Conservation (phyloP, 2,329 filamentous ascomycete species). For the Domatiomyces catenatus region DNA sequence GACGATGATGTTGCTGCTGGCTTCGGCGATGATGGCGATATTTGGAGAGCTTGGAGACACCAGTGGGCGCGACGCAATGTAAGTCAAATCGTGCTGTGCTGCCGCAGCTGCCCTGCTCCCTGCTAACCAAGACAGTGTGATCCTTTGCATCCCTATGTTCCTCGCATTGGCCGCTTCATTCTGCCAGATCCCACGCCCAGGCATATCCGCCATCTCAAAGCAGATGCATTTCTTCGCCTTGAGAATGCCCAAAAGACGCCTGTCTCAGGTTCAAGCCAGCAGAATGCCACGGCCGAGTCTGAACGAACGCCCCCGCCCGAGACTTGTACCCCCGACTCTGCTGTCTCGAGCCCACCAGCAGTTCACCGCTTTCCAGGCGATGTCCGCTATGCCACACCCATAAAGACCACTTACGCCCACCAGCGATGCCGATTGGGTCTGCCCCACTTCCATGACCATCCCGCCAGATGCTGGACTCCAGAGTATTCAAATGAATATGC, state of each 20-base stretch:
- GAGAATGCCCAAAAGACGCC: neutral
- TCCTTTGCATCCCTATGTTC: conserved; percentile 14
- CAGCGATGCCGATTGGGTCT: neutral
- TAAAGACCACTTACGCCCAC: neutral
- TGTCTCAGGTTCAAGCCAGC: neutral
- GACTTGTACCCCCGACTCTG: neutral
- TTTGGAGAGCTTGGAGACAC: conserved; percentile 19
- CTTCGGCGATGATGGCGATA: conserved; percentile 17
- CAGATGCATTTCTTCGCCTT: conserved; percentile 10
- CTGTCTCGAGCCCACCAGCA: neutral
- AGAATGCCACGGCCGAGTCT: neutral
- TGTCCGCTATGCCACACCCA: neutral
- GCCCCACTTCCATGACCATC: neutral
- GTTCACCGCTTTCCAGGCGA: neutral
- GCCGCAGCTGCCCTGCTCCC: conserved; percentile 3
- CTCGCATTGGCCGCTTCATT: conserved; percentile 12
- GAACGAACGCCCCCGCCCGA: neutral
- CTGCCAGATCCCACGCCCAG: conserved; percentile 12
- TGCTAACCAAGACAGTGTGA: conserved; percentile 8
- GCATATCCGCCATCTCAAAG: conserved; percentile 12
- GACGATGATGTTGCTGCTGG: conserved; percentile 14
- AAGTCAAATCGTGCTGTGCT: conserved; percentile 1
- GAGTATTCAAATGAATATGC: neutral
- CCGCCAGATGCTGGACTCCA: neutral
- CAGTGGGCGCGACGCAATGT: conserved; percentile 18